phyloP scores from a whole-genome alignment of 805 yeast species.

The Candida verbasci region DNA sequence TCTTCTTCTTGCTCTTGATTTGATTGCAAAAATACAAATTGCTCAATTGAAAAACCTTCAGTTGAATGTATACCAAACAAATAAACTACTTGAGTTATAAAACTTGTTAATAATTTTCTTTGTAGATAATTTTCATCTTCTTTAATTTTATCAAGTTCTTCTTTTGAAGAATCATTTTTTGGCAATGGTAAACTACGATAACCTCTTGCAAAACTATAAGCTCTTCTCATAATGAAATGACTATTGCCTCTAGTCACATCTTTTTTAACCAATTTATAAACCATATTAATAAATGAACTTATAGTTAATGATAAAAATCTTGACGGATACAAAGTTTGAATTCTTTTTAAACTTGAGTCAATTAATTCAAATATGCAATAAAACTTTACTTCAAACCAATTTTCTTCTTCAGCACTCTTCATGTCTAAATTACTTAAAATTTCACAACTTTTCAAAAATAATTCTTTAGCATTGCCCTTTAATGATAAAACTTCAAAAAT shows the following conservation, averaged over 20 bases:
- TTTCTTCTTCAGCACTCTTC: slow-evolving; percentile 14
- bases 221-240: slow-evolving; percentile 50
- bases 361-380: slow-evolving; percentile 67
- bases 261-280: slow-evolving; percentile 7
- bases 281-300: slow-evolving; percentile 50
- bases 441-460: slow-evolving; percentile 69
- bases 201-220: slow-evolving; percentile 58
- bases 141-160: slow-evolving; percentile 35
- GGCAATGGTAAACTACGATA: slow-evolving; percentile 38
- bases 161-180: slow-evolving; percentile 35
- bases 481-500: slow-evolving; percentile 61
- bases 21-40: slow-evolving; percentile 18
- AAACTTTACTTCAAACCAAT: slow-evolving; percentile 51
- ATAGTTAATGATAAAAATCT: slow-evolving; percentile 70
- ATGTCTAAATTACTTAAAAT: slow-evolving; percentile 40
- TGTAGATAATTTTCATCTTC: slow-evolving; percentile 61
- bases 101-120: slow-evolving; percentile 58
- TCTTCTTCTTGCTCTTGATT: slow-evolving; percentile 5
- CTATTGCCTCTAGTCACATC: slow-evolving; percentile 18
- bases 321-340: slow-evolving; percentile 72
- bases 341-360: slow-evolving; percentile 51
- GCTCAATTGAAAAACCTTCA: slow-evolving; percentile 21
- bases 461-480: slow-evolving; percentile 77
- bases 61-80: slow-evolving; percentile 18
- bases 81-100: slow-evolving; percentile 51